Conservation (phyloP, 2,329 filamentous ascomycete species). For the Cladosporium cucumerinum region DNA sequence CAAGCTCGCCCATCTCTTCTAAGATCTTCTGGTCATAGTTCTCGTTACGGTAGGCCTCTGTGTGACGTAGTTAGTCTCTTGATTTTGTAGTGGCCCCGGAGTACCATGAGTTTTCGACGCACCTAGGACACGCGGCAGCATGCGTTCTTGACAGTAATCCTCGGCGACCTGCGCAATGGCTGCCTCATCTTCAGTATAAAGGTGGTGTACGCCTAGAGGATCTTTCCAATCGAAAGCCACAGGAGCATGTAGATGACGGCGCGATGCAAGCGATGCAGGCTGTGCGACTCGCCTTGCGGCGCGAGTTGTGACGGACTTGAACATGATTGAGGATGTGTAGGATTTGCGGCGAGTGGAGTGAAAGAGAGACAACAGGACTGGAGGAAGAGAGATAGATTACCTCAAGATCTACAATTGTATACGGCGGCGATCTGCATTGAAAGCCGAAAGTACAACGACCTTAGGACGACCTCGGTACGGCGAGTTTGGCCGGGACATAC, state of each 20-base stretch:
- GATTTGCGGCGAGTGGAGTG: not conserved
- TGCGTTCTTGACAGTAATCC: slow-evolving; percentile 85
- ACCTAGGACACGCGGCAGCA: slow-evolving; percentile 85
- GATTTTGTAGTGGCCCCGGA: no score
- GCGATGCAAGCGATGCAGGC: slow-evolving; percentile 32
- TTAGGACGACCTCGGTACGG: not conserved
- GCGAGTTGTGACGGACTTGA: slow-evolving; percentile 41
- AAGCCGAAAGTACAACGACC: not conserved
- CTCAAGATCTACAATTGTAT: slow-evolving; percentile 2
- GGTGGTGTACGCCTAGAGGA: slow-evolving; percentile 68
- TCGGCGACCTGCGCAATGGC: slow-evolving; percentile 89
- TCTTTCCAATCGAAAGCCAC: slow-evolving; percentile 84
- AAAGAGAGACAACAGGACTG: not conserved
- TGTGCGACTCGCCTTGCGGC: slow-evolving; percentile 38
- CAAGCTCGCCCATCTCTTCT: slow-evolving; percentile 87
- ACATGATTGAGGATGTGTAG: slow-evolving; percentile 35
- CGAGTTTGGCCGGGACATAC: not conserved
- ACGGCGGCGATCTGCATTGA: slow-evolving; percentile 4
- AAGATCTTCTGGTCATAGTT: slow-evolving; percentile 82
- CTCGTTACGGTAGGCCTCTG: slow-evolving; percentile 83
- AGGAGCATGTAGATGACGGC: slow-evolving; percentile 43
- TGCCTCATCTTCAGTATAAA: slow-evolving; percentile 85
- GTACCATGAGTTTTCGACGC: slow-evolving; percentile 29
- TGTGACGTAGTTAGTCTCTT: not conserved
- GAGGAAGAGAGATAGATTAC: not conserved